Percentiles rank a stretch among this genome's conserved stretches.
phyloP scores from a whole-genome alignment of 139 green algal species.

The Volvox reticuliferus region DNA sequence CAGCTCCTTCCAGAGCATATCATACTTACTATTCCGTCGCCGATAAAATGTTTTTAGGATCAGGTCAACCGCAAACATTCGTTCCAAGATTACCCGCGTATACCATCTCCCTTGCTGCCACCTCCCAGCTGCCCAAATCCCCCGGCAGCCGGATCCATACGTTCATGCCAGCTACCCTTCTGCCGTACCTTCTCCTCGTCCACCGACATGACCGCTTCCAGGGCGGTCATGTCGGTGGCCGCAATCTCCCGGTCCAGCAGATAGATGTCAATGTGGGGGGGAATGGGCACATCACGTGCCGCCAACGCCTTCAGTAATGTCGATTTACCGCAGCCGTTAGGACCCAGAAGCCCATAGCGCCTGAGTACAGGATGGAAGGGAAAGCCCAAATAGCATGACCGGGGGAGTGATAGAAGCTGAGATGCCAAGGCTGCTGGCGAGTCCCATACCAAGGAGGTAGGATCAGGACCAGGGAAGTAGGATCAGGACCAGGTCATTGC shows the following conservation, averaged over 20 bases:
- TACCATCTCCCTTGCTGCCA: too few relatives aligned
- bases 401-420: neutral
- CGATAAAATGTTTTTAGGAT: too few relatives aligned
- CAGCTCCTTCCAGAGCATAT: too few relatives aligned
- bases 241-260: conserved; percentile 89
- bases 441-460: too few relatives aligned
- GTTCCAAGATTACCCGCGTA: too few relatives aligned
- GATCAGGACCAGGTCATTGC: neutral
- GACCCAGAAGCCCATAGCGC: conserved; percentile 89
- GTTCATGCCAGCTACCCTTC: too few relatives aligned
- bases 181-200: conserved; percentile 76
- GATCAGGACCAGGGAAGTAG: neutral
- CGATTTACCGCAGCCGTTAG: conserved; percentile 86
- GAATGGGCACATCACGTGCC: conserved; percentile 89
- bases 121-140: neutral
- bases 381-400: neutral
- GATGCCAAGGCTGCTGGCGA: neutral
- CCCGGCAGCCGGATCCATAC: neutral
- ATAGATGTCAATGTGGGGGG: conserved; percentile 95
- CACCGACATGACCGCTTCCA: conserved; percentile 71
- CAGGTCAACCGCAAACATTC: too few relatives aligned
- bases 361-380: conserved; percentile 42
- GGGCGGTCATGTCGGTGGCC: conserved; percentile 59
- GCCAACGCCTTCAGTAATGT: conserved; percentile 88
- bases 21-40: too few relatives aligned